Percentiles rank a stretch among this genome's conserved stretches.
phyloP scores from a whole-genome alignment of 2,329 filamentous ascomycete species.

The Fusarium scirpi region DNA sequence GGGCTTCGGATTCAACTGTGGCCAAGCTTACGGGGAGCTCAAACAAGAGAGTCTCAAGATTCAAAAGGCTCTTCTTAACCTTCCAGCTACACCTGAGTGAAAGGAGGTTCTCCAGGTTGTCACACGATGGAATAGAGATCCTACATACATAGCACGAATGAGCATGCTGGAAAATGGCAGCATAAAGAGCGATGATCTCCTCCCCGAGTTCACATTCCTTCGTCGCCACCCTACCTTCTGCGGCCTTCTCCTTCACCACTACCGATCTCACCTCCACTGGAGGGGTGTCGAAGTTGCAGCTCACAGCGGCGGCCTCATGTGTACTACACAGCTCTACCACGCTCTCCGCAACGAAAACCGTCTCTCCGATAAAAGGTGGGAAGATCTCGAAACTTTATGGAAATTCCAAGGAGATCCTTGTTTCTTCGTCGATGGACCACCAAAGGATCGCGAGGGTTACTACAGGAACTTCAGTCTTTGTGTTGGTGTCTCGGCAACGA shows the following conservation, averaged over 20 bases:
- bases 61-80: constrained; percentile 25
- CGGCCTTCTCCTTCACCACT: constrained; percentile 36
- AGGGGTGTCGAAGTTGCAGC: constrained; percentile 28
- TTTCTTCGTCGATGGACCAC: constrained; percentile 41
- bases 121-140: constrained; percentile 30
- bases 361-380: constrained; percentile 15
- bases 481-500: constrained; percentile 32
- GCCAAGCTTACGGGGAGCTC: constrained; percentile 2
- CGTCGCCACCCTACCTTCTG: constrained; percentile 40
- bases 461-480: constrained; percentile 42
- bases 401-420: constrained; percentile 30
- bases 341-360: constrained; percentile 39
- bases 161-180: neutral
- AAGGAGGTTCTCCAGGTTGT: constrained; percentile 6
- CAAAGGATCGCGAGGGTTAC: constrained; percentile 34
- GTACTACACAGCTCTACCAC: constrained; percentile 38
- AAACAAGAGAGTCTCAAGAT: constrained; percentile 30
- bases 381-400: constrained; percentile 30
- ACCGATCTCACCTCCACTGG: constrained; percentile 28
- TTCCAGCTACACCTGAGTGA: constrained; percentile 6
- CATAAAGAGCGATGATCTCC: neutral
- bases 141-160: constrained; percentile 9
- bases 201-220: constrained; percentile 29
- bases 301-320: constrained; percentile 30
- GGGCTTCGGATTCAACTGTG: neutral